Evolutionary conservation across 148 eudicot species (phyloP).

Genomic region (Bassia scoparia): DNA sequence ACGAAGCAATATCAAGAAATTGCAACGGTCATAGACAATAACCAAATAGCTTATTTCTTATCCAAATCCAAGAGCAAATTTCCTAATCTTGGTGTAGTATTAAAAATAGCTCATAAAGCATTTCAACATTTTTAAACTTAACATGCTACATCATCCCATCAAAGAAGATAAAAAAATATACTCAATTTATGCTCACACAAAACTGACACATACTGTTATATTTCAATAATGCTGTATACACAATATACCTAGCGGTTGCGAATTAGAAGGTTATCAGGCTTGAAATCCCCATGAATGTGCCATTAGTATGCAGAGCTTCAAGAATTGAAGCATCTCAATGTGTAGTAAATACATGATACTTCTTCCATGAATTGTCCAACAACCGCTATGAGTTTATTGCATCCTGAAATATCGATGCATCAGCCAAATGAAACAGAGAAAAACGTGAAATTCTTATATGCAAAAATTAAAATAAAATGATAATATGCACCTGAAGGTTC

Average conservation of each 20-base stretch:
- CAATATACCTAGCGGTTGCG: slow-evolving; percentile 73
- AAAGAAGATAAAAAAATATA: background rate
- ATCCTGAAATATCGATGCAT: slow-evolving; percentile 51
- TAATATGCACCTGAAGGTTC: slow-evolving; percentile 90
- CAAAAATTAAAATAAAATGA: slow-evolving; percentile 15
- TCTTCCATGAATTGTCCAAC: slow-evolving; percentile 75
- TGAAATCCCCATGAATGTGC: slow-evolving; percentile 90
- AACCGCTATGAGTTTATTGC: slow-evolving; percentile 78
- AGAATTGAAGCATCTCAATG: slow-evolving; percentile 91
- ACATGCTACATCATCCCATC: background rate
- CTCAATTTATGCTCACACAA: background rate
- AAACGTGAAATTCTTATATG: slow-evolving; percentile 2
- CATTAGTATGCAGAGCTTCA: slow-evolving; percentile 67
- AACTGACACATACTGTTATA: background rate
- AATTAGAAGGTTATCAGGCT: slow-evolving; percentile 94
- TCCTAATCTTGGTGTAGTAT: background rate
- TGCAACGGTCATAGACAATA: background rate
- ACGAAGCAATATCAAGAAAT: background rate
- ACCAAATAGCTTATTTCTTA: background rate
- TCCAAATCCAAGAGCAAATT: background rate
- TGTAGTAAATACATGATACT: slow-evolving; percentile 80
- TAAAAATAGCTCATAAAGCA: background rate
- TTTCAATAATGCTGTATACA: slow-evolving; percentile 2
- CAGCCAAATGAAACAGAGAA: slow-evolving; percentile 9
- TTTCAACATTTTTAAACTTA: background rate